These are phyloP conservation scores for Groenewaldozyma auringiensis DNA, from an alignment of 1,139 yeast species.

Conservation along the genomic window DNA sequence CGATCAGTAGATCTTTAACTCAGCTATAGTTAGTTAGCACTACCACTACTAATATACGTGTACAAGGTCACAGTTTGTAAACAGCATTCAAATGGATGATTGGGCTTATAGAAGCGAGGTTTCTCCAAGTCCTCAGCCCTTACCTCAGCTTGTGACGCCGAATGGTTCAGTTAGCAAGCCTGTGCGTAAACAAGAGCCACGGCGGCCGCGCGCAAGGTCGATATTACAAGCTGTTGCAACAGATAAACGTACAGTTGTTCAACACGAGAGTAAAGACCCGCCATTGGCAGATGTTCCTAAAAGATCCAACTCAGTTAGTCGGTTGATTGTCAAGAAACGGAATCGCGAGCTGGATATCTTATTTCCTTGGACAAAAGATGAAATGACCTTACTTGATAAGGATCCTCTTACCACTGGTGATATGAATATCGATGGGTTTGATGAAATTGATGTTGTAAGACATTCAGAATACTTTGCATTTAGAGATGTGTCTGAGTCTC, in stretches of 20 bases:
- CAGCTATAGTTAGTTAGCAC: no score
- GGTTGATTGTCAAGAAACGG: background rate
- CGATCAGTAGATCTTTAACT: no score
- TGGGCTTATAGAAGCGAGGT: conserved; percentile 25
- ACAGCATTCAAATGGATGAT: no score
- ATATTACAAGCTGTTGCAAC: conserved; percentile 25
- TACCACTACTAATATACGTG: no score
- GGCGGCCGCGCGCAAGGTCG: conserved; percentile 23
- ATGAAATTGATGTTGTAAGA: conserved; percentile 24
- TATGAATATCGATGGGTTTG: conserved; percentile 10
- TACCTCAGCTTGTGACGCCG: no score
- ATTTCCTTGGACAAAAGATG: conserved; percentile 12
- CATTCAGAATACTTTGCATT: conserved; percentile 20
- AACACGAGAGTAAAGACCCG: conserved; percentile 9
- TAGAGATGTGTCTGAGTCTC: conserved; percentile 29
- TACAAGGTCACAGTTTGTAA: no score
- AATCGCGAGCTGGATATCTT: background rate
- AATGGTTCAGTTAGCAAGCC: no score
- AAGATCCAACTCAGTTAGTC: conserved; percentile 16
- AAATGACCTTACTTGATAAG: conserved; percentile 3
- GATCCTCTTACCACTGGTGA: background rate
- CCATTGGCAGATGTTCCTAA: conserved; percentile 18
- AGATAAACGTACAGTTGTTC: conserved; percentile 9
- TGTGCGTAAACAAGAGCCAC: no score
- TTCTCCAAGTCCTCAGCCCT: conserved; percentile 1